A percentile compares a stretch with the other conserved stretches of the same genome.
These are phyloP conservation scores for Agrostemma githago DNA, from an alignment of 148 eudicot genomes.

Conservation along the genomic window DNA sequence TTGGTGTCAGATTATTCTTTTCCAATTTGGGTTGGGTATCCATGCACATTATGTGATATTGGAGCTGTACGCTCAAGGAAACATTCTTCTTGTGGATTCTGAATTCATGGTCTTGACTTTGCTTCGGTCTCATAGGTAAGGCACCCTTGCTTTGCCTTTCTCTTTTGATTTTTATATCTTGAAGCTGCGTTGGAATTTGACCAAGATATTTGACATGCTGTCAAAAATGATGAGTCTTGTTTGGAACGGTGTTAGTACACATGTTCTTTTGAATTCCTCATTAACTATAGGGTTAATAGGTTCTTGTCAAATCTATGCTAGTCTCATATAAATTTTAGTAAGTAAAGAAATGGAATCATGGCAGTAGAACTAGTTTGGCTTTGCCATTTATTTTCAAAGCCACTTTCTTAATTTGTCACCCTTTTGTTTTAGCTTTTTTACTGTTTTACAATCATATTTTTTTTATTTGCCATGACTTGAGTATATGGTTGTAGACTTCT, in stretches of 20 bases:
- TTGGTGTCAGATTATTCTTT: constrained; percentile 63
- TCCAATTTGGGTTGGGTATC: constrained; percentile 88
- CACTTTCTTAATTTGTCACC: too few relatives aligned
- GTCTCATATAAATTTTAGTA: too few relatives aligned
- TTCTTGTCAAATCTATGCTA: too few relatives aligned
- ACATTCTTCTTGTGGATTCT: constrained; percentile 79
- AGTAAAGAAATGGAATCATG: background rate
- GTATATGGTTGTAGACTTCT: too few relatives aligned
- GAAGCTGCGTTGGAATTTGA: background rate
- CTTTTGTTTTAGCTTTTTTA: too few relatives aligned
- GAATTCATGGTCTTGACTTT: constrained; percentile 86
- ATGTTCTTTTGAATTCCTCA: too few relatives aligned
- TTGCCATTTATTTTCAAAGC: too few relatives aligned
- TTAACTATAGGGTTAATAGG: too few relatives aligned
- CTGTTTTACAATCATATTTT: too few relatives aligned
- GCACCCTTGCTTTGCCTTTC: constrained; percentile 9
- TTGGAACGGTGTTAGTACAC: too few relatives aligned
- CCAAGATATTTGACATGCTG: background rate
- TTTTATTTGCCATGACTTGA: too few relatives aligned
- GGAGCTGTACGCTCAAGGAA: constrained; percentile 98
- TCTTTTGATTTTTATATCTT: background rate
- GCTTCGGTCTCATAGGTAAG: constrained; percentile 97
- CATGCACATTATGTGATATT: constrained; percentile 83
- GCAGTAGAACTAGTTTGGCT: background rate
- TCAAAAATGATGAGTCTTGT: too few relatives aligned